Conservation (phyloP, 148 eudicot species). For the Silene conica region DNA sequence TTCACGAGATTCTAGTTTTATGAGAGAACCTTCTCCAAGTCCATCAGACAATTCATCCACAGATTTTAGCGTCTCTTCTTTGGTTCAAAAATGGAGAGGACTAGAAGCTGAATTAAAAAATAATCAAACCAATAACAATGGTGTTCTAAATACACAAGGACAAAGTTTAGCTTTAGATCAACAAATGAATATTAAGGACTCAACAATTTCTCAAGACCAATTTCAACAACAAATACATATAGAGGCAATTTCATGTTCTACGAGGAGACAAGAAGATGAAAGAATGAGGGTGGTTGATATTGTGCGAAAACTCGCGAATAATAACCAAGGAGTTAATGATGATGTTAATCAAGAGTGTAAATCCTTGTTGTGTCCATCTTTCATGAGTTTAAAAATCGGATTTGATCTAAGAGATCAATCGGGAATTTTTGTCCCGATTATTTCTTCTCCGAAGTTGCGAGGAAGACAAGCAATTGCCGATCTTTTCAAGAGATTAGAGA, state of each 20-base stretch:
- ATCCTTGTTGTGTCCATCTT: background rate
- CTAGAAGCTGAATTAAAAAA: slow-evolving; percentile 25
- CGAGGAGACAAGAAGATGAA: slow-evolving; percentile 42
- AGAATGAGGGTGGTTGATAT: slow-evolving; percentile 56
- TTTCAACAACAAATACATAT: background rate
- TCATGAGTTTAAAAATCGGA: slow-evolving; percentile 24
- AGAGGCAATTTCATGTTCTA: background rate
- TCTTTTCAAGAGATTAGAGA: slow-evolving; percentile 43
- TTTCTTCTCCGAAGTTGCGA: slow-evolving; percentile 50
- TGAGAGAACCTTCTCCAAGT: slow-evolving; percentile 22
- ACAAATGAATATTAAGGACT: background rate
- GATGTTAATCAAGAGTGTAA: slow-evolving; percentile 15
- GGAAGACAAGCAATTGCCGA: slow-evolving; percentile 61
- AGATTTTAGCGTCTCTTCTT: slow-evolving; percentile 58
- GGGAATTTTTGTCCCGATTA: slow-evolving; percentile 16
- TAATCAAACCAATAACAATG: slow-evolving; percentile 4
- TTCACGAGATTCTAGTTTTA: slow-evolving; percentile 1
- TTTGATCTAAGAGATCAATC: slow-evolving; percentile 23
- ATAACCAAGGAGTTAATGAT: slow-evolving; percentile 12
- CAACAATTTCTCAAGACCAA: background rate
- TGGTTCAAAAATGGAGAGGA: slow-evolving; percentile 59
- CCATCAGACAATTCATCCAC: slow-evolving; percentile 21
- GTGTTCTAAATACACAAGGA: background rate
- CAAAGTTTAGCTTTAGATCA: background rate
- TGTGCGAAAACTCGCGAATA: slow-evolving; percentile 40